Evolutionary conservation across 495 filamentous ascomycete species (phyloP).

Genomic region (Aspergillus campestris): DNA sequence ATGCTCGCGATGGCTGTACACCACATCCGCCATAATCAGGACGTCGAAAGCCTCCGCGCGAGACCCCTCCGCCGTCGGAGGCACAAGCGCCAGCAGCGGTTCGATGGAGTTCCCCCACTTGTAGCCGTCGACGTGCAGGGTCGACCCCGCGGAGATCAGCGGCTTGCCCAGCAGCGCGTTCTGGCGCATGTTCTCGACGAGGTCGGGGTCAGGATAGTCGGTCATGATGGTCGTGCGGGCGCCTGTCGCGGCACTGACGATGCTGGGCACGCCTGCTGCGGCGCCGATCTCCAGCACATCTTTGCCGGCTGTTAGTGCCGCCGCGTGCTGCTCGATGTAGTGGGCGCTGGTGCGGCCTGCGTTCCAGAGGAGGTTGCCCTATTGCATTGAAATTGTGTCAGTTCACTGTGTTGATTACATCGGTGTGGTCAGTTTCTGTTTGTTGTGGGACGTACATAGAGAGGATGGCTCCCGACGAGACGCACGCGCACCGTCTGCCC

Average conservation of each 20-base stretch:
- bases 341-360: conserved; percentile 64
- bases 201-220: conserved; percentile 77
- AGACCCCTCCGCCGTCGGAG: conserved; percentile 4
- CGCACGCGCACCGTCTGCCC: conserved; percentile 61
- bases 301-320: conserved; percentile 45
- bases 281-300: conserved; percentile 84
- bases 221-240: conserved; percentile 69
- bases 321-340: conserved; percentile 62
- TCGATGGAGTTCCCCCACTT: conserved; percentile 63
- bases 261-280: conserved; percentile 74
- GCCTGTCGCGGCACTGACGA: conserved; percentile 65
- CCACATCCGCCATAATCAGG: conserved; percentile 75
- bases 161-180: conserved; percentile 52
- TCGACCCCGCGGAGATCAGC: conserved; percentile 25
- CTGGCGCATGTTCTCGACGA: conserved; percentile 63
- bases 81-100: conserved; percentile 44
- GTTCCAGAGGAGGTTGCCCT: conserved; percentile 90
- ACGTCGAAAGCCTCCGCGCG: conserved; percentile 55
- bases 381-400: too few species aligned
- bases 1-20: conserved; percentile 87
- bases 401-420: conserved; percentile 8
- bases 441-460: conserved; percentile 53
- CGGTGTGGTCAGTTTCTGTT: conserved; percentile 1
- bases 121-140: conserved; percentile 55
- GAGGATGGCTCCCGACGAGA: conserved; percentile 81